phyloP scores from a whole-genome alignment of 2,329 filamentous ascomycete species.

The Phialophora macrospora region DNA sequence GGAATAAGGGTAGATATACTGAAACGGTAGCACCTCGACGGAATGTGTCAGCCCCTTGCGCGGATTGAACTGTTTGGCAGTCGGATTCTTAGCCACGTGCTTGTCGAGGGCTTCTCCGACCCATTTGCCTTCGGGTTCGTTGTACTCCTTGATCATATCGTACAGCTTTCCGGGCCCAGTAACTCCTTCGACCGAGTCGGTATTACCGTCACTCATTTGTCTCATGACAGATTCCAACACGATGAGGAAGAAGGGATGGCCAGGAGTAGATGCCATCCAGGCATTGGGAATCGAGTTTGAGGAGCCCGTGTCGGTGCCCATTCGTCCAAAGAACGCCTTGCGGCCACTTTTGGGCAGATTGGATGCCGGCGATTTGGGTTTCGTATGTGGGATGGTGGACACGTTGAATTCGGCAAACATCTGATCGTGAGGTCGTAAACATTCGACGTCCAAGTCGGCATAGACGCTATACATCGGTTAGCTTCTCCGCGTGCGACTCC shows the following conservation, averaged over 20 bases:
- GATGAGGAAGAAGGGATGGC: conserved; percentile 45
- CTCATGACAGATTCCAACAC: conserved; percentile 38
- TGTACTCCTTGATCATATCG: conserved; percentile 32
- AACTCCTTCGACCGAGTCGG: conserved; percentile 27
- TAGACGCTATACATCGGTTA: conserved; percentile 40
- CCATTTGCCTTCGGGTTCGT: conserved; percentile 19
- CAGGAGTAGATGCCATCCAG: conserved; percentile 47
- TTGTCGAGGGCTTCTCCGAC: conserved; percentile 31
- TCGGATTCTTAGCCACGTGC: conserved; percentile 34
- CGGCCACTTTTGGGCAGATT: conserved; percentile 30
- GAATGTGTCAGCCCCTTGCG: conserved; percentile 33
- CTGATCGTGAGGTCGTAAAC: conserved; percentile 40
- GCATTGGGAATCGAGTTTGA: conserved; percentile 47
- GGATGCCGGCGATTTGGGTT: conserved; percentile 24
- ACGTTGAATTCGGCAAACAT: conserved; percentile 40
- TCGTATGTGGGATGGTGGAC: conserved; percentile 29
- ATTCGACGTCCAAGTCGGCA: conserved; percentile 45
- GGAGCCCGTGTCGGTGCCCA: conserved; percentile 42
- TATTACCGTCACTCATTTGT: conserved; percentile 17
- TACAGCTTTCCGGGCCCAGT: conserved; percentile 37
- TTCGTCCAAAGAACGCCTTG: conserved; percentile 43
- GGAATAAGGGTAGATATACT: conserved; percentile 38
- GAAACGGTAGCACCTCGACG: conserved; percentile 35
- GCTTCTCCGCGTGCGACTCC: neutral
- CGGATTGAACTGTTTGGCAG: conserved; percentile 33